phyloP scores from a whole-genome alignment of 495 filamentous ascomycete species.

The Xylaria palmicola region DNA sequence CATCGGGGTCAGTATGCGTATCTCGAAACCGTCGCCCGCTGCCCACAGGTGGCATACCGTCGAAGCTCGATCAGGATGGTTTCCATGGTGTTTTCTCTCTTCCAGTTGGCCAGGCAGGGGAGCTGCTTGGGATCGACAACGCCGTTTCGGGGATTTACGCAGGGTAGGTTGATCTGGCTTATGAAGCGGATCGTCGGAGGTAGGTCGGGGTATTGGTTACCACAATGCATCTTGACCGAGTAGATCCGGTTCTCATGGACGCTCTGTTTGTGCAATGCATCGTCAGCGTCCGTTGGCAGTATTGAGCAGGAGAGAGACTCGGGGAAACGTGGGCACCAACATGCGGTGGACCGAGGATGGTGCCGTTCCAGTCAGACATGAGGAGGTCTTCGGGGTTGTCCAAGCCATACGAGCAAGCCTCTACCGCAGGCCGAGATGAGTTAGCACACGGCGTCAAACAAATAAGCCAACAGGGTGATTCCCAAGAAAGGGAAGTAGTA shows the following conservation, averaged over 20 bases:
- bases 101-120: slow-evolving; percentile 84
- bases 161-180: slow-evolving; percentile 91
- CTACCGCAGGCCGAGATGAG: slow-evolving; percentile 28
- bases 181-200: slow-evolving; percentile 89
- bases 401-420: slow-evolving; percentile 95
- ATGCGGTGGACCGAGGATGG: slow-evolving; percentile 94
- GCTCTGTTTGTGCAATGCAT: slow-evolving; percentile 55
- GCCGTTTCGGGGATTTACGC: slow-evolving; percentile 76
- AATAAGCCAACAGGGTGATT: neutral
- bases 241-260: slow-evolving; percentile 98
- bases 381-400: slow-evolving; percentile 92
- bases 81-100: slow-evolving; percentile 86
- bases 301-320: neutral
- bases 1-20: neutral
- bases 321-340: slow-evolving; percentile 57
- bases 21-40: slow-evolving; percentile 21
- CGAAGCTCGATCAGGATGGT: slow-evolving; percentile 87
- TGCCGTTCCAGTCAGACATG: slow-evolving; percentile 99
- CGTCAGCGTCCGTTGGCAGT: slow-evolving; percentile 6
- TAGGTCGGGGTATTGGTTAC: slow-evolving; percentile 79
- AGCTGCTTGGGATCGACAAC: slow-evolving; percentile 83
- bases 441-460: neutral
- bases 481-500: neutral
- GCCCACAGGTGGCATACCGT: slow-evolving; percentile 51
- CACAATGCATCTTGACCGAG: slow-evolving; percentile 95